Conservation (phyloP, 2,329 filamentous ascomycete species). For the Colletotrichum karsti region DNA sequence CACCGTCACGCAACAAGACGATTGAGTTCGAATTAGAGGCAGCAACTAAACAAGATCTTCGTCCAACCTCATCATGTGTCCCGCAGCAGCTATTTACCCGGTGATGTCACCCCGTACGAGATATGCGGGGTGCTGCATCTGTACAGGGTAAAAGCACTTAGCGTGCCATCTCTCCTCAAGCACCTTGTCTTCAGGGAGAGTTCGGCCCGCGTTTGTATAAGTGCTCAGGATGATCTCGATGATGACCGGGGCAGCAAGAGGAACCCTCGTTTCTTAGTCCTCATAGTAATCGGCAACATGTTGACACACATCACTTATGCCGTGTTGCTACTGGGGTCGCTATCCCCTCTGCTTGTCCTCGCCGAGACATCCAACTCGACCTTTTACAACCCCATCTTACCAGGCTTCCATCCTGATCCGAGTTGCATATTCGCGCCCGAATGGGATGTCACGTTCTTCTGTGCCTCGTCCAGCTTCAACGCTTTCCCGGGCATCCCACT, state of each 20-base stretch:
- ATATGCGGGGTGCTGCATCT: conserved; percentile 1
- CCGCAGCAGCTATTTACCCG: neutral
- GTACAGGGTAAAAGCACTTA: neutral
- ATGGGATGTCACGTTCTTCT: conserved; percentile 55
- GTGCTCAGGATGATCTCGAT: neutral
- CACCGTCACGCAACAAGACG: too few species aligned
- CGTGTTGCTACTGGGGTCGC: neutral
- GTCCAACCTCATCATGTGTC: neutral
- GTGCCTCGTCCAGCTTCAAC: conserved; percentile 60
- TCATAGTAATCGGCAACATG: neutral
- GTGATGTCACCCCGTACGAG: neutral
- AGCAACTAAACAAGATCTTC: neutral
- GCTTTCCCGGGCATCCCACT: conserved; percentile 61
- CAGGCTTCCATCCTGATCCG: conserved; percentile 59
- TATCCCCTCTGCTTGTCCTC: too few species aligned
- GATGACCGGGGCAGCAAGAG: neutral
- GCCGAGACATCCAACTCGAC: conserved; percentile 32
- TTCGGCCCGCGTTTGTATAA: neutral
- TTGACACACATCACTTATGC: too few species aligned
- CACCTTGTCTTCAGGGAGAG: too few species aligned
- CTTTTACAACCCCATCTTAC: conserved; percentile 53
- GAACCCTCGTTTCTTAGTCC: neutral
- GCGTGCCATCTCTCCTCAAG: neutral
- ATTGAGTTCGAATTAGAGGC: too few species aligned
- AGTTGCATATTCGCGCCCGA: conserved; percentile 49